Conservation (phyloP, 2,329 filamentous ascomycete species). For the Tolypocladium guangdongense region DNA sequence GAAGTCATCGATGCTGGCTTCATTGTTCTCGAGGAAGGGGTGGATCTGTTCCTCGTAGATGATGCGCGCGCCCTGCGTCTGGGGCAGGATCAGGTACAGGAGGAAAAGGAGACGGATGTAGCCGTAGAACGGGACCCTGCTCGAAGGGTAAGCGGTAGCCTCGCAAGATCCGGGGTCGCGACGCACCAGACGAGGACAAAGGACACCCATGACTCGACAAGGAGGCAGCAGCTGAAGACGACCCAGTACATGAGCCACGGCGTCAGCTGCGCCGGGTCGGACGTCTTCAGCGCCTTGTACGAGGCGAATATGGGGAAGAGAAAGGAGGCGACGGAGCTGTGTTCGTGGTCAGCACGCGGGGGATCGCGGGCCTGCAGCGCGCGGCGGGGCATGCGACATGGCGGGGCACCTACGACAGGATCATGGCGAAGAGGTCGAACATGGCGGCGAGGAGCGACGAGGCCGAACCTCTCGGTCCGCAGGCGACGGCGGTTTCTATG, state of each 20-base stretch:
- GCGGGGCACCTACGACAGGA: constrained; percentile 54
- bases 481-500: not conserved
- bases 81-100: constrained; percentile 91
- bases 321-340: constrained; percentile 74
- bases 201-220: constrained; percentile 77
- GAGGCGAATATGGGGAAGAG: constrained; percentile 94
- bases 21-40: constrained; percentile 80
- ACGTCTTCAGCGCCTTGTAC: constrained; percentile 93
- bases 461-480: constrained; percentile 16
- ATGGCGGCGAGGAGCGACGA: constrained; percentile 31
- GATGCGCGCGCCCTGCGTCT: constrained; percentile 83
- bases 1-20: constrained; percentile 78
- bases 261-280: constrained; percentile 76
- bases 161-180: not conserved
- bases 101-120: constrained; percentile 82
- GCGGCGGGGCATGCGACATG: constrained; percentile 8
- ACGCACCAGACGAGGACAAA: constrained; percentile 74
- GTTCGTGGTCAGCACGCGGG: not conserved
- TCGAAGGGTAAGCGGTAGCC: not conserved
- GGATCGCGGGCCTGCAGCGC: not conserved
- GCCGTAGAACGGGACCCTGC: constrained; percentile 85
- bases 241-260: constrained; percentile 99
- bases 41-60: constrained; percentile 80
- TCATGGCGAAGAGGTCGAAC: constrained; percentile 69
- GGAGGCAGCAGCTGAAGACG: constrained; percentile 68